Evolutionary conservation across 805 yeast genomes (phyloP).

Genomic region (Hyphopichia homilentoma): DNA sequence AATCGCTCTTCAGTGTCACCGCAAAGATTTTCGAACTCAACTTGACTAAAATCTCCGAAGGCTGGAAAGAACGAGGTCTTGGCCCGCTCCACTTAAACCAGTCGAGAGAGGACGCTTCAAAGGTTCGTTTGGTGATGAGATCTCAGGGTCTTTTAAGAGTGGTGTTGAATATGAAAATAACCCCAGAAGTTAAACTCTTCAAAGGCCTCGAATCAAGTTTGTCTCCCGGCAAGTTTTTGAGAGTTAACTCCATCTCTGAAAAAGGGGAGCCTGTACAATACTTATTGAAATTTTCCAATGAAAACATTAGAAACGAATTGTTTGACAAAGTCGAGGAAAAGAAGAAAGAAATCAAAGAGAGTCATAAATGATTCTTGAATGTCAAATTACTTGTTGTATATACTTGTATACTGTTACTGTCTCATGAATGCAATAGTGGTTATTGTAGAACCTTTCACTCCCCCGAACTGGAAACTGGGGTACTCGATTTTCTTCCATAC

Average conservation of each 20-base stretch:
- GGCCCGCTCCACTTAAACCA: slow-evolving; percentile 83
- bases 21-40: slow-evolving; percentile 79
- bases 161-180: slow-evolving; percentile 70
- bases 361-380: no score
- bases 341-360: slow-evolving; percentile 12
- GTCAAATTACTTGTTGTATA: background rate
- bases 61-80: slow-evolving; percentile 96
- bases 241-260: slow-evolving; percentile 60
- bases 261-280: slow-evolving; percentile 73
- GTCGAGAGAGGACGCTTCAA: slow-evolving; percentile 29
- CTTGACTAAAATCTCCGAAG: slow-evolving; percentile 58
- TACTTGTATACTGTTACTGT: no score
- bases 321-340: slow-evolving; percentile 45
- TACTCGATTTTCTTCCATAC: slow-evolving; percentile 69
- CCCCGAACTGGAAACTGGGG: slow-evolving; percentile 87
- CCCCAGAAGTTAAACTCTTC: slow-evolving; percentile 55
- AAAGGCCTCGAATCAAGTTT: slow-evolving; percentile 87
- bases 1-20: slow-evolving; percentile 59
- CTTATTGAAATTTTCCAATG: slow-evolving; percentile 68
- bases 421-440: slow-evolving; percentile 78
- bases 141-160: slow-evolving; percentile 82
- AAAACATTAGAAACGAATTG: slow-evolving; percentile 56
- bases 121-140: slow-evolving; percentile 81
- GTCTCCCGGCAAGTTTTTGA: slow-evolving; percentile 75
- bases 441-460: slow-evolving; percentile 81